These are phyloP conservation scores for Abrus precatorius DNA, from an alignment of 306 rosid species.

Conservation along the genomic window DNA sequence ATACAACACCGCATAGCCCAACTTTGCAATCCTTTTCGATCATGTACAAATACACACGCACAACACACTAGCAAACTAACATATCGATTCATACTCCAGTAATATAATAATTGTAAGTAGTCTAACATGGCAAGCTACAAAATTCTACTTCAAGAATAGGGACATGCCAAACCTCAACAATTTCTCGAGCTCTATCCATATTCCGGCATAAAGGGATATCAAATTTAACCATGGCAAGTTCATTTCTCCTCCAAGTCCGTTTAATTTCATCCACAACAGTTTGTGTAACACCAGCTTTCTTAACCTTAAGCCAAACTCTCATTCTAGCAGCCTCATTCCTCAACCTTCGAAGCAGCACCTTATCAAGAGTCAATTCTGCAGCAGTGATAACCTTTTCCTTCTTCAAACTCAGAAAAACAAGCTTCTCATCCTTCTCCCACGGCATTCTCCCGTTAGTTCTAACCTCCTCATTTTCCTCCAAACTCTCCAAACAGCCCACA, in stretches of 20 bases:
- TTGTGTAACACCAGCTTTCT: constrained; percentile 85
- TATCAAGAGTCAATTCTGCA: constrained; percentile 73
- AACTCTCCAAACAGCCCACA: constrained; percentile 54
- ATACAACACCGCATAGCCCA: constrained; percentile 7
- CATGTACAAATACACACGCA: neutral
- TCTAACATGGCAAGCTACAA: constrained; percentile 3
- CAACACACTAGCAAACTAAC: constrained; percentile 10
- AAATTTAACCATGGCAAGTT: constrained; percentile 84
- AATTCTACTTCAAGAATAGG: neutral
- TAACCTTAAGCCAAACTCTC: constrained; percentile 85
- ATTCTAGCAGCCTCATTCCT: constrained; percentile 70
- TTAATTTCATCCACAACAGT: constrained; percentile 71
- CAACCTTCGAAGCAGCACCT: constrained; percentile 69
- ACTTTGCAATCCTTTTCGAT: neutral
- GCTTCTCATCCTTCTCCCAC: constrained; percentile 76
- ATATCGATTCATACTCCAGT: constrained; percentile 1
- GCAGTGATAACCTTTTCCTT: constrained; percentile 56
- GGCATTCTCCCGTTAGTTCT: constrained; percentile 64
- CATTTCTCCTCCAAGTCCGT: constrained; percentile 68
- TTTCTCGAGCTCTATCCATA: constrained; percentile 91
- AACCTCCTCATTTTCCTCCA: constrained; percentile 44
- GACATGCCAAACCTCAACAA: constrained; percentile 72
- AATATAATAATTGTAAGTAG: constrained; percentile 1
- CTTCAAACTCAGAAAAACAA: constrained; percentile 56
- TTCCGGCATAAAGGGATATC: constrained; percentile 80